Conservation (phyloP, 2,329 filamentous ascomycete genomes). For the Sporothrix sp. region DNA sequence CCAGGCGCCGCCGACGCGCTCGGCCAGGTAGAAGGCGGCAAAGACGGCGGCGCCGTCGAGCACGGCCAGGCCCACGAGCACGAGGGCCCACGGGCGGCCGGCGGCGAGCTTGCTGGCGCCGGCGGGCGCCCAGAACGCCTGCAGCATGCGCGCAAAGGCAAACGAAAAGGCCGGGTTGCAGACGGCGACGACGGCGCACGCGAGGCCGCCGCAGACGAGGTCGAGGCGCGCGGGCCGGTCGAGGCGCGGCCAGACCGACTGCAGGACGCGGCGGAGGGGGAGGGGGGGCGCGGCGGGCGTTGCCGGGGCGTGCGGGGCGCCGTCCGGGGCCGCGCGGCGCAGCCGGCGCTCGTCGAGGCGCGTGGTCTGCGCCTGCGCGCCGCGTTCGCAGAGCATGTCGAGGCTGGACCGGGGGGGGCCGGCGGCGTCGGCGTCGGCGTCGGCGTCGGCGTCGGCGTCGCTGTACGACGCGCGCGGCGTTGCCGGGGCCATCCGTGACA, state of each 20-base stretch:
- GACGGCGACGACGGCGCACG: constrained; percentile 54
- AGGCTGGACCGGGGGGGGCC: constrained; percentile 1
- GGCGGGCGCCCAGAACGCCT: constrained; percentile 52
- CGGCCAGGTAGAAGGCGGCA: constrained; percentile 59
- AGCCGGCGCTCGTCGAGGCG: background rate
- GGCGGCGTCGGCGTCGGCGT: background rate
- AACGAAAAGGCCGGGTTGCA: constrained; percentile 62
- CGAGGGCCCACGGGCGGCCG: constrained; percentile 58
- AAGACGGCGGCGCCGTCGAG: constrained; percentile 58
- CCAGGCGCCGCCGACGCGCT: constrained; percentile 66
- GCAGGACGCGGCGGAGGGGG: constrained; percentile 47
- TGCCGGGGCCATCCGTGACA: background rate
- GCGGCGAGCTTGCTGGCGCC: constrained; percentile 36
- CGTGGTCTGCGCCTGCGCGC: constrained; percentile 8
- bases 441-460: background rate
- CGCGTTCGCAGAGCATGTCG: constrained; percentile 11
- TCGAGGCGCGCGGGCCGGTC: constrained; percentile 38
- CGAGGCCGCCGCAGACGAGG: constrained; percentile 50
- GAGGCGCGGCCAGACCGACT: constrained; percentile 62
- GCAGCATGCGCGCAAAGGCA: constrained; percentile 62
- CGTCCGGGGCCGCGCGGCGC: too few relatives aligned
- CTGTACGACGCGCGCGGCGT: background rate
- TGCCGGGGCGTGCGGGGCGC: too few relatives aligned
- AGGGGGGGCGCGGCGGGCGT: background rate
- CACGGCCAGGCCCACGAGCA: constrained; percentile 57